Evolutionary conservation across 2,329 filamentous ascomycete genomes (phyloP), one percentile per base, ranked within the genome.

Genomic region (Harringtonia aguacate): DNA sequence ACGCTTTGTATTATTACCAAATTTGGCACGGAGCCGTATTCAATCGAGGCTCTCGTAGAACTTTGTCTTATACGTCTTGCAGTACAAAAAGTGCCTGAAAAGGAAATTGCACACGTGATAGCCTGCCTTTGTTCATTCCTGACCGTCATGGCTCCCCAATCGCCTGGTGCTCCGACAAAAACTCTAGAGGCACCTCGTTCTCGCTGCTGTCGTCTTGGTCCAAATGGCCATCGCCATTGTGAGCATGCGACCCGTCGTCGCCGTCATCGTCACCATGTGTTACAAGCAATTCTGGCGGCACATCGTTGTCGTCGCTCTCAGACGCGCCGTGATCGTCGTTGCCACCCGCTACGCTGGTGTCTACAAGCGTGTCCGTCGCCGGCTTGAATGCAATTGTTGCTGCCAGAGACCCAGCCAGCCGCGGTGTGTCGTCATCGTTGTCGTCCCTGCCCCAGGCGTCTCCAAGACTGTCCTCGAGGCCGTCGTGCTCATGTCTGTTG

Each of bases 161-260:
- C 22, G 44, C 40, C 10, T 46, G 47, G 34, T 71, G 66, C 51
- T 73, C 67, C 12, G 66, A 66, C 8, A 77, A 50, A 49, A 77
- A 75, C 46, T 77, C 72, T 0, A 60, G 58, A 1, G 73, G 72
- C 8, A 76, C 64, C 41, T 72, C 70, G 39, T 72, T 71, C 47
- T 68, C 68, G 50, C 63, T 51, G 44, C 41, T 67, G 34, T 61
- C 61, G 41, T 59, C 53, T 39, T 56, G 54, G 8, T 46, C 53
- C 17, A 36, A 18, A 31, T 39, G 29, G 18, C 31, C 34, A 8
- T 36, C 51, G 9, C 46, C 66, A n/a, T n/a, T n/a, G n/a, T n/a
- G n/a, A n/a, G n/a, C n/a, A n/a, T n/a, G 21, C 37, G 53, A 53
- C 13, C 41, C 50, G 47, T 62, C 53, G 7, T 49, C 66, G 17